Evolutionary conservation across 2,329 filamentous ascomycete genomes (phyloP), one percentile per base, ranked within the genome.

Genomic region (Lizonia empirigonia): DNA sequence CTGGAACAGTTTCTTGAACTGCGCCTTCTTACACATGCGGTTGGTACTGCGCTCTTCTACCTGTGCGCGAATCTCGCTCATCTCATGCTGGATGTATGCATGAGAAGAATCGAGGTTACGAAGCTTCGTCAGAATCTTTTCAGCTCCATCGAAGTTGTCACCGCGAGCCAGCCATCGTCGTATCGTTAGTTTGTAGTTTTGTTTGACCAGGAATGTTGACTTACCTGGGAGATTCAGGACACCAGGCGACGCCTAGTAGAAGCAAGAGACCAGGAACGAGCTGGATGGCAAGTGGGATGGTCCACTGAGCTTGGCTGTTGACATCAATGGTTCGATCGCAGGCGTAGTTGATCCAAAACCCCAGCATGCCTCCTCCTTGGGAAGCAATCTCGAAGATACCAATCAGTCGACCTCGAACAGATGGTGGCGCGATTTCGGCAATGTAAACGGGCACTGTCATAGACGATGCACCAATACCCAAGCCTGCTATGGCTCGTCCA

Each of bases 331-430:
- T 71, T 32, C 67, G 62, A 30, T 74, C 72, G 9, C 71, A 69
- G 1, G 67, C 70, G 44, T 76, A 77, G 55, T 76, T 76, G 57
- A 76, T 73, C 74, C 73, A 76, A 50, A 76, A 76, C 5, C 74
- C 72, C 6, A 74, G 52, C 68, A 76, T 74, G 19, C 84, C 85
- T 24, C 86, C 82, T 1, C 82, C 76, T 72, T 87, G 85, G 72
- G 83, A 87, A 20, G 83, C 82, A 1, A 88, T 76, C 65, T 88
- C 85, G 69, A 86, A 88, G 44, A 88, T 80, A 42, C 85, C 85
- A 19, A 88, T 83, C 1, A 88, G 77, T 2, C 84, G 79, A 15
- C 85, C 85, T 55, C 86, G 80, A 37, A 88, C 80, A 4, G 84
- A 83, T 0, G 85, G 84, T 2, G 85, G 85, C 0, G 83, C 64